Conservation (phyloP, 1,284 basidiomycete genomes). For the Trichosporon faecale region DNA sequence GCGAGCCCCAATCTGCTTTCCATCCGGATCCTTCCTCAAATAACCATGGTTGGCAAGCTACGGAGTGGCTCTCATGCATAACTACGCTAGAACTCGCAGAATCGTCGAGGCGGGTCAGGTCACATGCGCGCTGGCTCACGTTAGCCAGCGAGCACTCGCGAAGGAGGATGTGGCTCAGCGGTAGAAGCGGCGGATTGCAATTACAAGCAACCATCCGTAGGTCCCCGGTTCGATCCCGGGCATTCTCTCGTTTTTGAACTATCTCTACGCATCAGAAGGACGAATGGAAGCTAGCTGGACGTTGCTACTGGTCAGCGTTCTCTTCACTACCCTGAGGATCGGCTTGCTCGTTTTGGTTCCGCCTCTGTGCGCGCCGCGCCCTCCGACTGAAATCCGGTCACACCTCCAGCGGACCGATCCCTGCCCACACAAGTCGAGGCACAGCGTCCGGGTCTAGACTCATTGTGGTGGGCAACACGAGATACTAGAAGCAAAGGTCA, state of each 20-base stretch:
- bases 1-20: not conserved
- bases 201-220: slow-evolving; percentile 1
- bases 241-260: slow-evolving; percentile 2
- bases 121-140: not conserved
- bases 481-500: too few species aligned
- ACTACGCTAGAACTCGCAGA: too few species aligned
- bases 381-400: too few species aligned
- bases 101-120: not conserved
- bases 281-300: not conserved
- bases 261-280: not conserved
- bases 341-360: not conserved
- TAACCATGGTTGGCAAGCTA: too few species aligned
- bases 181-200: slow-evolving; percentile 13
- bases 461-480: not conserved
- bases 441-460: not conserved
- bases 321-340: not conserved
- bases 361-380: too few species aligned
- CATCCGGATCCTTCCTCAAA: too few species aligned
- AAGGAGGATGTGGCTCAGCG: slow-evolving; percentile 9
- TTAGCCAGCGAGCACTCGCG: not conserved
- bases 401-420: not conserved
- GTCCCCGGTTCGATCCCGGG: slow-evolving; percentile 13
- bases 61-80: not conserved
- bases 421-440: not conserved
- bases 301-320: not conserved